These are phyloP conservation scores for Musa troglodytarum DNA, from an alignment of 176 grass and related monocot species.

Conservation along the genomic window DNA sequence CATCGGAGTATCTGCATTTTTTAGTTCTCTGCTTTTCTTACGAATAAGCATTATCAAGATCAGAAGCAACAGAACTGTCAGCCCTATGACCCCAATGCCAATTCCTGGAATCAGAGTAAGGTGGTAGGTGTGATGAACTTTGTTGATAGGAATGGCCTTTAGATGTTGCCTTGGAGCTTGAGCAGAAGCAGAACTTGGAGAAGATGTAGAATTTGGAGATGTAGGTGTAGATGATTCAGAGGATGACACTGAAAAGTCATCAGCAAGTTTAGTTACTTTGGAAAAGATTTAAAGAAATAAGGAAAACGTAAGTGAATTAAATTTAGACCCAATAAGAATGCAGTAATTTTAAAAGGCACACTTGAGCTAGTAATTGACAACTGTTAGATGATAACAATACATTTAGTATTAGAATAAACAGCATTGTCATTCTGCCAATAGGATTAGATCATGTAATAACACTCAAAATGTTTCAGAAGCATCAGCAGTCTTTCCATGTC, in stretches of 20 bases:
- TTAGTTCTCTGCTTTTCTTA: slow-evolving; percentile 64
- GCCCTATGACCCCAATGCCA: slow-evolving; percentile 72
- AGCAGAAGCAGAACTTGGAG: slow-evolving; percentile 27
- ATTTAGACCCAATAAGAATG: background rate
- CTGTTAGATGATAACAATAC: background rate
- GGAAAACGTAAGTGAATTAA: background rate
- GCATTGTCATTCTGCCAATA: background rate
- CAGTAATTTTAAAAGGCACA: background rate
- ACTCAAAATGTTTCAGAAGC: background rate
- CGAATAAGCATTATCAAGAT: slow-evolving; percentile 69
- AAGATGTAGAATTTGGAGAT: slow-evolving; percentile 44
- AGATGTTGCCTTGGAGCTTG: slow-evolving; percentile 41
- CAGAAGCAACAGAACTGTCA: slow-evolving; percentile 58
- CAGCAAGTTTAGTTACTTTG: background rate
- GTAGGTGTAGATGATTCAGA: slow-evolving; percentile 48
- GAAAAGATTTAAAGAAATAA: background rate
- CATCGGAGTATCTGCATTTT: slow-evolving; percentile 33
- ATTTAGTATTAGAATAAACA: background rate
- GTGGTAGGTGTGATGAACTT: slow-evolving; percentile 35
- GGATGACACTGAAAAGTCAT: slow-evolving; percentile 35
- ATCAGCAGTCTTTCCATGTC: background rate
- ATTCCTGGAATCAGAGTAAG: slow-evolving; percentile 77
- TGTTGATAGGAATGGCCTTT: slow-evolving; percentile 27
- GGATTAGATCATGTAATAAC: background rate
- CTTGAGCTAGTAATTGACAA: background rate